Evolutionary conservation across 495 filamentous ascomycete species (phyloP), one percentile per base, ranked within the genome.

Genomic region (Aspergillus asperescens): DNA sequence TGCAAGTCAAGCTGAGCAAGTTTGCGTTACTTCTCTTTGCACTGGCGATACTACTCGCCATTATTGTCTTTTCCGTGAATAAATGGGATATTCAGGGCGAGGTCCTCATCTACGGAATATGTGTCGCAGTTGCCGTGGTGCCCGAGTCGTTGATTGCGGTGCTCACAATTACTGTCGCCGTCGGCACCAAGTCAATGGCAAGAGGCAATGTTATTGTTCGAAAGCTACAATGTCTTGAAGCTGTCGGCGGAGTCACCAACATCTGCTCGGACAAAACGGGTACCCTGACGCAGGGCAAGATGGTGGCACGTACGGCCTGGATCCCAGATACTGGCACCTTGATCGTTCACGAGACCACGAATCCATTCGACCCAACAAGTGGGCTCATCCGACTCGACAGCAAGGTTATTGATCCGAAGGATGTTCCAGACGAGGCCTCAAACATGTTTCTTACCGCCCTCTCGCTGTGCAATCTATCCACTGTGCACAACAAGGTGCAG

Each of bases 261-360:
- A 92, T 93, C 57, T 93, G 88, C 65, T 90, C 87, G 7, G 88
- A 93, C 66, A 93, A 93, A 62, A 93, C 88, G 2, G 88, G 88
- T 4, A 93, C 89, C 0, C 71, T 93, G 16, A 93, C 88, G 0
- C 84, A 87, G 60, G 84, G 84, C 50, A 58, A 70, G 64, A 92
- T 92, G 89, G 81, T 90, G 15, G 81, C 88, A 12, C 78, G 84
- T 29, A 86, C 87, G 50, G 86, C 82, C 2, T 94, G 88, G 88
- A 76, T 92, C 34, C 88, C 87, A 0, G 73, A 71, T 22, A 55
- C 57, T 32, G 83, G 83, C 12, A 82, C 76, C 1, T 77, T 82
- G 58, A 75, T 74, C 8, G 66, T 86, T 10, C 71, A 70, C 28
- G 71, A 77, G 19, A 77, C 80, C 6, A 75, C 72, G 12, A 73